Evolutionary conservation across 306 rosid genomes (phyloP), one percentile per base, ranked within the genome.

Genomic region (Trichosanthes cucumerina): DNA sequence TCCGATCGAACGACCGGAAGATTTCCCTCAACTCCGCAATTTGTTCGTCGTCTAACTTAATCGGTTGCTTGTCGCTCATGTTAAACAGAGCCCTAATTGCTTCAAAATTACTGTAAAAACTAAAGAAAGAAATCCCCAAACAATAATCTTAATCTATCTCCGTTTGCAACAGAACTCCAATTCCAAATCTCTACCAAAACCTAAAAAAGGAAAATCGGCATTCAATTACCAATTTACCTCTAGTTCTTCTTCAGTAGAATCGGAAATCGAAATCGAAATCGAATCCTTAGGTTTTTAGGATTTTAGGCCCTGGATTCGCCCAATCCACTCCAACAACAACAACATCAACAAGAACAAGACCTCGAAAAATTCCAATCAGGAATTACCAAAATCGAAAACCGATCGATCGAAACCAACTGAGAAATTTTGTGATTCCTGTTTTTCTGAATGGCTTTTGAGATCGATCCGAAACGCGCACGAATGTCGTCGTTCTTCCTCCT

Each of bases 1-100:
- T 91, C 73, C 92, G 85, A 77, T 95, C 98, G 26, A 95, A 95
- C 1, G 97, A 87, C 14, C 97, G 88, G 85, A 95, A 95, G 24
- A 92, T 92, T 66, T 92, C 91, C 0, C 96, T 85, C 44, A 95
- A 64, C 83, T 95, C 96, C 0, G 96, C 89, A 43, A 95, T 88
- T 63, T 95, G 97, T 10, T 88, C 96, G 23, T 92, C 93, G 85
- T 91, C 98, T 44, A 94, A 63, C 43, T 88, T 89, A 74, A 88
- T 90, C 65, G 80, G 81, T 68, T 88, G 84, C 81, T 88, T 88
- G 77, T 82, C 81, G 86, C 86, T 92, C 97, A 90, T 91, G 16
- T 77, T 83, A 63, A 77, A 78, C 81, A 63, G 10, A 74, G 24
- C 62, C 63, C 78, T 46, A 72, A 72, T 72, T 53, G 7, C 49